A percentile compares a stretch with the other conserved stretches of the same genome.
Conservation (phyloP, 2,329 filamentous ascomycete species). For the Claviceps spartinae region DNA sequence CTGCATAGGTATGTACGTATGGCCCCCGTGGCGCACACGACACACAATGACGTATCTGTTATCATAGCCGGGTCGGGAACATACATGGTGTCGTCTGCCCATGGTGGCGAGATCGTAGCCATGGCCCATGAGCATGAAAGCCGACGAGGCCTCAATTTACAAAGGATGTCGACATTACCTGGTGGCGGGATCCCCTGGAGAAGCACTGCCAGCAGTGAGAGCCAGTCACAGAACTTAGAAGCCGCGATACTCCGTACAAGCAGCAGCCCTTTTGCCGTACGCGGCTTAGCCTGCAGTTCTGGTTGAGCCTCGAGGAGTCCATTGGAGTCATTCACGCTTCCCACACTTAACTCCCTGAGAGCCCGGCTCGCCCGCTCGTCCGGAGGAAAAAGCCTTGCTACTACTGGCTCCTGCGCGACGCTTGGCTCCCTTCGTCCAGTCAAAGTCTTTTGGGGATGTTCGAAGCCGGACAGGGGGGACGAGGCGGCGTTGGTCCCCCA, state of each 20-base stretch:
- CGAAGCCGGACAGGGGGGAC: not conserved
- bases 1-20: no score
- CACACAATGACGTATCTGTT: not conserved
- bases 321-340: not conserved
- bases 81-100: not conserved
- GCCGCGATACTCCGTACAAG: not conserved
- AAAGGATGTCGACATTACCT: not conserved
- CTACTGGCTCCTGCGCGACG: not conserved
- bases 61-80: not conserved
- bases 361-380: slow-evolving; percentile 1
- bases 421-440: no score
- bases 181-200: not conserved
- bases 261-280: slow-evolving; percentile 4
- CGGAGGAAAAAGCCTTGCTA: not conserved
- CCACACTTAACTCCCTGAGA: not conserved
- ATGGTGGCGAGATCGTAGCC: not conserved
- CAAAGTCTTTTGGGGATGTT: not conserved
- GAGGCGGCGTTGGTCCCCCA: slow-evolving; percentile 15
- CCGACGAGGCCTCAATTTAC: not conserved
- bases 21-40: no score
- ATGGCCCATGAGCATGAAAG: not conserved
- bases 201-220: not conserved
- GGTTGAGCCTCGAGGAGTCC: slow-evolving; percentile 10
- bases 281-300: slow-evolving; percentile 10
- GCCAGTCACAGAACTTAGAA: not conserved